Percentiles rank a stretch among this genome's conserved stretches.
Evolutionary conservation across 1,284 basidiomycete genomes (phyloP).

Genomic region (Rhodotorula sp.): DNA sequence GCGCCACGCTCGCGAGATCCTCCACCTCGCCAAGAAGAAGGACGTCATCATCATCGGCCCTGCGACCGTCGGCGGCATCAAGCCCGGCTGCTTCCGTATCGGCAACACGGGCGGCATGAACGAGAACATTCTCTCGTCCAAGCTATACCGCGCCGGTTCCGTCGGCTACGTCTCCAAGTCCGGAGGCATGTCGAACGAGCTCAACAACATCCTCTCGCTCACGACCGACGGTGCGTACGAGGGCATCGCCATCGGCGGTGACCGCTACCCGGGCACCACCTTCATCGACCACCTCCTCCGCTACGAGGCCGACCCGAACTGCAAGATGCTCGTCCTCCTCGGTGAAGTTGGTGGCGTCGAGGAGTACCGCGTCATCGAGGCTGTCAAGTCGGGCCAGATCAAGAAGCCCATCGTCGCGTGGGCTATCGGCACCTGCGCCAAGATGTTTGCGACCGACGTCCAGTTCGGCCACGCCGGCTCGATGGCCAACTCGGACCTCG

Average conservation of each 20-base stretch:
- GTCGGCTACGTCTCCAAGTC: constrained; percentile 99
- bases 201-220: constrained; percentile 98
- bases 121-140: constrained; percentile 99
- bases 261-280: constrained; percentile 96
- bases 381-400: constrained; percentile 89
- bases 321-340: constrained; percentile 97
- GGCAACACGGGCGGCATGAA: constrained; percentile 99
- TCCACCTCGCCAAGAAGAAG: constrained; percentile 82
- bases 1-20: constrained; percentile 92
- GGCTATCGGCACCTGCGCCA: constrained; percentile 99
- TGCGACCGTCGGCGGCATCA: constrained; percentile 98
- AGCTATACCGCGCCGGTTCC: constrained; percentile 95
- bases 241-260: constrained; percentile 99
- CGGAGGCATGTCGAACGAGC: constrained; percentile 99
- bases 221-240: constrained; percentile 98
- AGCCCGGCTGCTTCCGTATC: constrained; percentile 99
- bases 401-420: constrained; percentile 98
- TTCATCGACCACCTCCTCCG: constrained; percentile 99
- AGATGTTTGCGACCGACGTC: constrained; percentile 99
- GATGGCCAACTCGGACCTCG: constrained; percentile 95
- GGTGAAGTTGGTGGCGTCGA: constrained; percentile 99
- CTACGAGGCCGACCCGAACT: constrained; percentile 94
- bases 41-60: constrained; percentile 94
- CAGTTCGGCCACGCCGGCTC: constrained; percentile 98
- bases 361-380: constrained; percentile 98